A percentile compares a stretch with the other conserved stretches of the same genome.
phyloP scores from a whole-genome alignment of 2,329 filamentous ascomycete species.

The Passalora sequoiae region DNA sequence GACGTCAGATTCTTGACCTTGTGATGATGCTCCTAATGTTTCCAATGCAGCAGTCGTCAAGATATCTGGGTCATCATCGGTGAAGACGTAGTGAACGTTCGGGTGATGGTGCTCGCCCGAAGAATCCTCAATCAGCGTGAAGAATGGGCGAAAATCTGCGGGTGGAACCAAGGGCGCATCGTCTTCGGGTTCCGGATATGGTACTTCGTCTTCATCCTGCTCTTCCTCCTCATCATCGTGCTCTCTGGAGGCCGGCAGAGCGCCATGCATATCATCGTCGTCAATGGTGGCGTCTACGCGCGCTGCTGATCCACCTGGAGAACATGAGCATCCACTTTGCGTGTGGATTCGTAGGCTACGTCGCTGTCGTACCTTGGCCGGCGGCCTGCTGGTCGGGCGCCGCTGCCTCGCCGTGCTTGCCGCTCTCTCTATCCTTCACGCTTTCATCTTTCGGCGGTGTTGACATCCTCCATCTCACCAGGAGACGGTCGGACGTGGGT shows the following conservation, averaged over 20 bases:
- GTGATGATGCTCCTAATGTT: constrained; percentile 48
- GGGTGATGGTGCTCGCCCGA: constrained; percentile 75
- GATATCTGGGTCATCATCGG: constrained; percentile 78
- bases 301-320: not conserved
- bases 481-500: constrained; percentile 1
- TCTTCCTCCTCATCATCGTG: constrained; percentile 10
- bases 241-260: not conserved
- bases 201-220: constrained; percentile 15
- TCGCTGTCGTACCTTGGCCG: not conserved
- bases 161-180: constrained; percentile 25
- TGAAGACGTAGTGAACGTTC: constrained; percentile 85
- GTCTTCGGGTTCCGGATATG: constrained; percentile 20
- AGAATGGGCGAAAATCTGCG: constrained; percentile 68
- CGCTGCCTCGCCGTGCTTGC: not conserved
- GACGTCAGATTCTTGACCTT: constrained; percentile 19
- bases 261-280: constrained; percentile 9
- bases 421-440: not conserved
- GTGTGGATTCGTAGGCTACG: not conserved
- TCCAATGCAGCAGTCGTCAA: constrained; percentile 62
- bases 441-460: not conserved
- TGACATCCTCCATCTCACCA: constrained; percentile 12
- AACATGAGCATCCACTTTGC: constrained; percentile 4
- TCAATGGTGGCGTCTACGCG: constrained; percentile 9
- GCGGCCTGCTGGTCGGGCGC: not conserved
- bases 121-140: constrained; percentile 77